Evolutionary conservation across 176 grass and related monocot species (phyloP).

Genomic region (Hyparrhenia diplandra): DNA sequence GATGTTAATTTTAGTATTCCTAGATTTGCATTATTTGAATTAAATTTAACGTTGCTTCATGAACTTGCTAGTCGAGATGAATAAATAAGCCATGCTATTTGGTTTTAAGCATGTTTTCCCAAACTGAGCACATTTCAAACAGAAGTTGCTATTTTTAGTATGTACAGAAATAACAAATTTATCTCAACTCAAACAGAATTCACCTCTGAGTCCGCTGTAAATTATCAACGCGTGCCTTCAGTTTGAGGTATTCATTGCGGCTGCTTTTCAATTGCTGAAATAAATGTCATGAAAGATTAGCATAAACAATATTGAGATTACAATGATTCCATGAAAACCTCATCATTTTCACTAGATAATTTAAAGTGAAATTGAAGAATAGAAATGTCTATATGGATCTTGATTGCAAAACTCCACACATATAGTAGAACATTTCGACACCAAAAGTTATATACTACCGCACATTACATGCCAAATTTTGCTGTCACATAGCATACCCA

Average conservation of each 20-base stretch:
- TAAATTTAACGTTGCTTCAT: not conserved
- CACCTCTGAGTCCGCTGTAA: constrained; percentile 69
- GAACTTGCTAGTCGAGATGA: not conserved
- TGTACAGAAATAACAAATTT: not conserved
- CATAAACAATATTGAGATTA: not conserved
- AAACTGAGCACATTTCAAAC: not conserved
- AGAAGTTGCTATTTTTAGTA: not conserved
- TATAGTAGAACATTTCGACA: not conserved
- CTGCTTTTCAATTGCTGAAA: constrained; percentile 55
- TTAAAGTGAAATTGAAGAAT: not conserved
- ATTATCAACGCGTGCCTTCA: constrained; percentile 61
- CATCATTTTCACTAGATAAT: not conserved
- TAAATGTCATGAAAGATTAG: not conserved
- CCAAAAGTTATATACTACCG: not conserved
- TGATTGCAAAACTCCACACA: not conserved
- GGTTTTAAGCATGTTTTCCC: not conserved
- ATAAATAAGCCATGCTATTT: not conserved
- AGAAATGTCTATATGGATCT: not conserved
- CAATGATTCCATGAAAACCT: not conserved
- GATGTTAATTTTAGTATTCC: not conserved
- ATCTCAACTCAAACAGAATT: not conserved
- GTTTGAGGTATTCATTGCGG: constrained; percentile 73
- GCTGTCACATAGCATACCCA: not conserved
- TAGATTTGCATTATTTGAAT: not conserved
- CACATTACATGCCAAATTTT: not conserved